These are phyloP conservation scores for Phanerochaete sordida DNA, from an alignment of 768 basidiomycete genomes.

Conservation along the genomic window DNA sequence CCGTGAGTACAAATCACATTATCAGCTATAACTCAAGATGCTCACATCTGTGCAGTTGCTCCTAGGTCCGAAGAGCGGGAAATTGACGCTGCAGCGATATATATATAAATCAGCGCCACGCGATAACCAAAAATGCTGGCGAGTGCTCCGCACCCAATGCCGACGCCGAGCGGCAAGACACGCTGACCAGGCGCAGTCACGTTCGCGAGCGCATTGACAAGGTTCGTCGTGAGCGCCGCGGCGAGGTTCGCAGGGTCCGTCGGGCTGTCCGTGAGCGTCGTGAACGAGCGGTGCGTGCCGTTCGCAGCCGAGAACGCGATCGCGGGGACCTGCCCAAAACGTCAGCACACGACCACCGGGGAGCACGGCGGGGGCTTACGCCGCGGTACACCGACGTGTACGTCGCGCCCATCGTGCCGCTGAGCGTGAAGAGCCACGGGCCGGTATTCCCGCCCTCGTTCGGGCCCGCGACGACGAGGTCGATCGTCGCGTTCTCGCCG, in stretches of 20 bases:
- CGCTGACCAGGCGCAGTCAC: conserved; percentile 20
- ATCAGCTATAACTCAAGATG: not conserved
- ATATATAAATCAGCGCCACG: not conserved
- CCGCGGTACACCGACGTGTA: conserved; percentile 27
- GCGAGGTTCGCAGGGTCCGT: conserved; percentile 28
- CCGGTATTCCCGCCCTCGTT: conserved; percentile 29
- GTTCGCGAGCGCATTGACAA: conserved; percentile 25
- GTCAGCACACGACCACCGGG: not conserved
- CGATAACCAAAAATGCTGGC: not conserved
- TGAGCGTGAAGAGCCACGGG: conserved; percentile 27
- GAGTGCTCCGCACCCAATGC: conserved; percentile 20
- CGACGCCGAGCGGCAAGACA: conserved; percentile 25
- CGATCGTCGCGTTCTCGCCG: conserved; percentile 19
- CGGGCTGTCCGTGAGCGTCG: conserved; percentile 21
- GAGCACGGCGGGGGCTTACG: conserved; percentile 11
- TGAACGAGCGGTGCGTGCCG: conserved; percentile 28
- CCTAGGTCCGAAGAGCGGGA: conserved; percentile 23
- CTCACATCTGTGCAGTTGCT: conserved; percentile 21
- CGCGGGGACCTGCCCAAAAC: conserved; percentile 20
- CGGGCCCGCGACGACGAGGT: conserved; percentile 29
- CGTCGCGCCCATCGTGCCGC: conserved; percentile 28
- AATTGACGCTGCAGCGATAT: conserved; percentile 18
- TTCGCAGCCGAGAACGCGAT: conserved; percentile 30
- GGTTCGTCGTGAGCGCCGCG: conserved; percentile 18
- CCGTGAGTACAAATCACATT: not conserved